Evolutionary conservation across 1,139 yeast species (phyloP).

Genomic region (Candida tetrigidarum): DNA sequence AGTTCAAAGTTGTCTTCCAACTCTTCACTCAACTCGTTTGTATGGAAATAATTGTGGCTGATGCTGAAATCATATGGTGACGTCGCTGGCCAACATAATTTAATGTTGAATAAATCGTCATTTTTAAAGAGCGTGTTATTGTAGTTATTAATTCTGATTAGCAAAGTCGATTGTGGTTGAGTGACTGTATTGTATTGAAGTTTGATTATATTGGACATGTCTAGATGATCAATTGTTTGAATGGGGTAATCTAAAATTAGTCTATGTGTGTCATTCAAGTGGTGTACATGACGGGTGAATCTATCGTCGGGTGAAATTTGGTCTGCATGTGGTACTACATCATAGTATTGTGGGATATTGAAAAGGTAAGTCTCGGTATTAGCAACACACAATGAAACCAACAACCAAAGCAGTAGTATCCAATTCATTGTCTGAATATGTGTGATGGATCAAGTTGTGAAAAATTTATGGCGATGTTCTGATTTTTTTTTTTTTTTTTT

Average conservation of each 20-base stretch:
- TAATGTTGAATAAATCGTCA: conserved; percentile 37
- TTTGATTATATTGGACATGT: conserved; percentile 10
- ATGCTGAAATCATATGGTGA: conserved; percentile 34
- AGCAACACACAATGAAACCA: conserved; percentile 22
- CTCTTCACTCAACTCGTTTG: conserved; percentile 14
- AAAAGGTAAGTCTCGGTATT: conserved; percentile 44
- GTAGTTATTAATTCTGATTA: conserved; percentile 41
- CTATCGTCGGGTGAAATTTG: conserved; percentile 9
- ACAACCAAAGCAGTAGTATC: conserved; percentile 2
- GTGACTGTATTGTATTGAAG: conserved; percentile 21
- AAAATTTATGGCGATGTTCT: neutral
- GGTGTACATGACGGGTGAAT: conserved; percentile 9
- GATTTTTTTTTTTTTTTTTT: neutral
- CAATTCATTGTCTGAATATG: conserved; percentile 2
- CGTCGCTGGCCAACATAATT: conserved; percentile 52
- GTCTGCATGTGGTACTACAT: conserved; percentile 30
- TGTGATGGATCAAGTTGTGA: neutral
- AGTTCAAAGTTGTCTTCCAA: conserved; percentile 28
- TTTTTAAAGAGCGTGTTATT: conserved; percentile 29
- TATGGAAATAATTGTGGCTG: conserved; percentile 26
- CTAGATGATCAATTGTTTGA: conserved; percentile 16
- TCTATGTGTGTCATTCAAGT: conserved; percentile 31
- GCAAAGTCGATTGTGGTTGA: conserved; percentile 22
- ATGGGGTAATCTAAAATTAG: conserved; percentile 38
- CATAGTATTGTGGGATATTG: conserved; percentile 39